Conservation (phyloP, 805 yeast genomes). For the Osmozyma mogii region DNA sequence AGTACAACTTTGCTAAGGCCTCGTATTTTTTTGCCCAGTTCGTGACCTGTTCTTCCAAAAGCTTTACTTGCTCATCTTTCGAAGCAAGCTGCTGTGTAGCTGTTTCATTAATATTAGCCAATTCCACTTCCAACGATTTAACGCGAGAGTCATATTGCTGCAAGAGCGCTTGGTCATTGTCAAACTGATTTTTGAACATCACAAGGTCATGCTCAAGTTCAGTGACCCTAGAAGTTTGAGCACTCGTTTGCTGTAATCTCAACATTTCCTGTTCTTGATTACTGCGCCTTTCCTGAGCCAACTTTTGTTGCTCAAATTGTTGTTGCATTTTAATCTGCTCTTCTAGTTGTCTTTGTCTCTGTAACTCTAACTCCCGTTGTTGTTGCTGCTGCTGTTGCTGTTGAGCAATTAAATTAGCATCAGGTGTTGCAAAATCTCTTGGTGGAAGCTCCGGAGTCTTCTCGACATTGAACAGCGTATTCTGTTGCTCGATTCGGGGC, state of each 20-base stretch:
- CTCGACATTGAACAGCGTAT: constrained; percentile 23
- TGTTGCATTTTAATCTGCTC: constrained; percentile 64
- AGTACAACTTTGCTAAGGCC: constrained; percentile 78
- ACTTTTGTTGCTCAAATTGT: constrained; percentile 68
- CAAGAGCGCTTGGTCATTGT: constrained; percentile 73
- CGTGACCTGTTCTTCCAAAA: constrained; percentile 64
- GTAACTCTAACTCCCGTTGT: constrained; percentile 56
- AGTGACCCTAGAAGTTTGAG: constrained; percentile 70
- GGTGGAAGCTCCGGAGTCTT: constrained; percentile 30
- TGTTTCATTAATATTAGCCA: constrained; percentile 49
- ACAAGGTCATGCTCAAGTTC: constrained; percentile 77
- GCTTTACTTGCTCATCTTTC: constrained; percentile 62
- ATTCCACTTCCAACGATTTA: constrained; percentile 69
- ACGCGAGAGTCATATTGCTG: constrained; percentile 86
- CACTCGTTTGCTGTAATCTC: constrained; percentile 62
- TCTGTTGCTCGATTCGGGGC: too few species aligned
- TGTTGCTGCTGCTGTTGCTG: constrained; percentile 57
- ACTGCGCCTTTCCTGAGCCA: constrained; percentile 60
- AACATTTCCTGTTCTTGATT: constrained; percentile 59
- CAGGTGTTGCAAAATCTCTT: constrained; percentile 32
- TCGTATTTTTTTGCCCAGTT: constrained; percentile 86
- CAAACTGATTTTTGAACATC: constrained; percentile 71
- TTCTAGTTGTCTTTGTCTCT: constrained; percentile 59
- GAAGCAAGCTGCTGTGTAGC: constrained; percentile 67
- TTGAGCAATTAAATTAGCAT: constrained; percentile 29